These are phyloP conservation scores for Trichoderma semiorbis DNA, from an alignment of 2,329 filamentous ascomycete species.

Conservation along the genomic window DNA sequence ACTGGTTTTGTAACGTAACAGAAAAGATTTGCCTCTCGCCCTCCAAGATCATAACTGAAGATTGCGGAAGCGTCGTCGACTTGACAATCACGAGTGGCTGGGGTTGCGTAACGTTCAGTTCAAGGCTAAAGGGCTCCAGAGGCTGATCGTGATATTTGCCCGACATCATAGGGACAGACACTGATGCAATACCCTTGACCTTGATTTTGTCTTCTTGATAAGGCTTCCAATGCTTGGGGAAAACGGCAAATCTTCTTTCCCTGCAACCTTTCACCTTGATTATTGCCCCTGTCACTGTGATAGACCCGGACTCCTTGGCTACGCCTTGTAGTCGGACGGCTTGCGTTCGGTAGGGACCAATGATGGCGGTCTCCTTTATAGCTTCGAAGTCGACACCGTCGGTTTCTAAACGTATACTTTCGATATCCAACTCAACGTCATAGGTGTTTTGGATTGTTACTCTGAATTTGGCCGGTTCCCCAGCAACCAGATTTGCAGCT, in stretches of 20 bases:
- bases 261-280: constrained; percentile 79
- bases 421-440: constrained; percentile 87
- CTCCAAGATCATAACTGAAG: constrained; percentile 87
- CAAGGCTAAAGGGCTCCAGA: constrained; percentile 50
- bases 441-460: constrained; percentile 91
- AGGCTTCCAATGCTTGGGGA: constrained; percentile 71
- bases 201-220: constrained; percentile 72
- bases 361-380: constrained; percentile 58
- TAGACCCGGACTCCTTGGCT: constrained; percentile 61
- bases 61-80: constrained; percentile 74
- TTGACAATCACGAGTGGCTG: constrained; percentile 77
- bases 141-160: constrained; percentile 38
- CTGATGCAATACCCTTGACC: constrained; percentile 61
- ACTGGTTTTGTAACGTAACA: constrained; percentile 76
- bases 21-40: constrained; percentile 77
- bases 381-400: constrained; percentile 72
- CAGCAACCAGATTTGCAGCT: constrained; percentile 70
- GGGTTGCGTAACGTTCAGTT: constrained; percentile 70
- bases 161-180: constrained; percentile 43
- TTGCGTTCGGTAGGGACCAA: constrained; percentile 82
- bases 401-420: constrained; percentile 71
- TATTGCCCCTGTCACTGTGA: constrained; percentile 73
- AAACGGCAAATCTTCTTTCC: constrained; percentile 80
- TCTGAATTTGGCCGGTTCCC: constrained; percentile 72
- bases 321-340: constrained; percentile 68